Conservation (phyloP, 139 green algal genomes). For the Tetratostichococcus sp. region DNA sequence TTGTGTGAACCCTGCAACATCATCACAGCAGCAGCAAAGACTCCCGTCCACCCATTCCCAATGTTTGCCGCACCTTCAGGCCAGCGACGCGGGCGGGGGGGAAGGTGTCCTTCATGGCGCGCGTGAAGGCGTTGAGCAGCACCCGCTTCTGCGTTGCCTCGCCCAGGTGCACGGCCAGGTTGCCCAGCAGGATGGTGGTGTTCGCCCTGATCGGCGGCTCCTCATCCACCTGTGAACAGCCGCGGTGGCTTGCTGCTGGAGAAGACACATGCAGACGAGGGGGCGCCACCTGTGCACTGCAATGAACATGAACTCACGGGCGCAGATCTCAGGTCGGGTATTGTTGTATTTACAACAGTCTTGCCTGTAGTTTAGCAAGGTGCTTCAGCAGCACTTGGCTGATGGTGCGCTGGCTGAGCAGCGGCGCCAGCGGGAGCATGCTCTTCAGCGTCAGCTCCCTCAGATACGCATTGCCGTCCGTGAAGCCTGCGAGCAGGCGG, state of each 20-base stretch:
- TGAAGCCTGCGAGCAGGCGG: constrained; percentile 62
- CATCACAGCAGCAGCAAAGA: too few species aligned
- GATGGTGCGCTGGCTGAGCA: constrained; percentile 85
- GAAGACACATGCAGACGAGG: too few species aligned
- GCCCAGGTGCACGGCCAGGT: constrained; percentile 79
- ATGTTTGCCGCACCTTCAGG: constrained; percentile 42
- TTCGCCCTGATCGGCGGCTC: constrained; percentile 96
- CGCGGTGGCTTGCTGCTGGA: too few species aligned
- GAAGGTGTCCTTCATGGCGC: constrained; percentile 86
- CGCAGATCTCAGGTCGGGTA: too few species aligned
- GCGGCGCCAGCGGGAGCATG: constrained; percentile 85
- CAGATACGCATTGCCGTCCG: constrained; percentile 85
- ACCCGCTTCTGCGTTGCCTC: constrained; percentile 77
- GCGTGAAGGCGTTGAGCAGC: constrained; percentile 93
- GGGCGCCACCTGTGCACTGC: too few species aligned
- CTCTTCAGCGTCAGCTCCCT: constrained; percentile 95
- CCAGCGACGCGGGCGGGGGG: constrained; percentile 70
- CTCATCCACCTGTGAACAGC: constrained; percentile 90
- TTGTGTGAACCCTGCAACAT: too few species aligned
- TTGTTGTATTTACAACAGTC: too few species aligned
- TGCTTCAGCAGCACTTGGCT: constrained; percentile 87
- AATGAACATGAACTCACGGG: too few species aligned
- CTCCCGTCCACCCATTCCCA: too few species aligned
- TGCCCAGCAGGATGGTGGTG: constrained; percentile 96
- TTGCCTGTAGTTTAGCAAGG: constrained; percentile 85